phyloP scores from a whole-genome alignment of 345 rosid genomes.

The Trapa bicornis region DNA sequence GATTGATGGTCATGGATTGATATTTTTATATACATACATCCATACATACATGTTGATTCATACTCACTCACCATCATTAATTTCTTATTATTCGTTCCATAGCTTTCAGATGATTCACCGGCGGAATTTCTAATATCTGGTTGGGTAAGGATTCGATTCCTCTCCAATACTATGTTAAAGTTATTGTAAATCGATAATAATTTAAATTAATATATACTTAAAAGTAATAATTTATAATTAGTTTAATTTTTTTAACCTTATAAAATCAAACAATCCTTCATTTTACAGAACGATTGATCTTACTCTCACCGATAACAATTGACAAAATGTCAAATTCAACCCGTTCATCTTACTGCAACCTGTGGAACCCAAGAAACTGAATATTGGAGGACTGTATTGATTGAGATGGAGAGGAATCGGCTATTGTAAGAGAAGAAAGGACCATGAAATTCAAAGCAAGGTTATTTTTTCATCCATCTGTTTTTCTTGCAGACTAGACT shows the following conservation, averaged over 20 bases:
- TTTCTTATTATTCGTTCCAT: not conserved
- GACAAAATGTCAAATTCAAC: too few species aligned
- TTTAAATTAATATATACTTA: too few species aligned
- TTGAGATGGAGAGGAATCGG: constrained; percentile 4
- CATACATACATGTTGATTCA: not conserved
- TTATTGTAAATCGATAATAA: too few species aligned
- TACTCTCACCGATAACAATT: too few species aligned
- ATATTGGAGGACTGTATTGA: not conserved
- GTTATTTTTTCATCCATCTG: not conserved
- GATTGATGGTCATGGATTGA: not conserved
- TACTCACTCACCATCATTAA: not conserved
- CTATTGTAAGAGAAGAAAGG: too few species aligned
- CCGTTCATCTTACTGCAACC: too few species aligned
- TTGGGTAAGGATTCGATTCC: not conserved
- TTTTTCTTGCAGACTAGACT: not conserved
- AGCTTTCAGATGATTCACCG: not conserved
- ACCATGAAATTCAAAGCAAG: constrained; percentile 1
- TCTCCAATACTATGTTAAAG: too few species aligned
- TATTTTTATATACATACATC: not conserved
- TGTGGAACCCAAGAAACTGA: too few species aligned
- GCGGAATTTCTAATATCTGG: not conserved
- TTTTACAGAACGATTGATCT: too few species aligned
- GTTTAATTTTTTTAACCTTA: too few species aligned
- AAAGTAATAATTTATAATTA: too few species aligned
- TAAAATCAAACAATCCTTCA: too few species aligned